Conservation (phyloP, 495 filamentous ascomycete genomes). For the Daldinia bambusicola region DNA sequence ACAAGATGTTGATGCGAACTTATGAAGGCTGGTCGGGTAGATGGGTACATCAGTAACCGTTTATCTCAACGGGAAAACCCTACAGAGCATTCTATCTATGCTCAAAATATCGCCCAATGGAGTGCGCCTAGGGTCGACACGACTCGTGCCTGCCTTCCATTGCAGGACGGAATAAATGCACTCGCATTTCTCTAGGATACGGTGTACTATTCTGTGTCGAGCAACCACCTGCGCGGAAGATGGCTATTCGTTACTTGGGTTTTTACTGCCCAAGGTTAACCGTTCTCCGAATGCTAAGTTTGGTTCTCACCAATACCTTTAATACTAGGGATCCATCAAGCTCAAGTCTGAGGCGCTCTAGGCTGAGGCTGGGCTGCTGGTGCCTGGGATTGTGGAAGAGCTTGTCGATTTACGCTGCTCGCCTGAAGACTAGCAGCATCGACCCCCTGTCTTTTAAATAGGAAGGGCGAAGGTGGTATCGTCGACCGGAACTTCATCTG, state of each 20-base stretch:
- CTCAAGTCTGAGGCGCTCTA: conserved; percentile 15
- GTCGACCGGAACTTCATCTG: conserved; percentile 78
- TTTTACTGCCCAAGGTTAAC: conserved; percentile 1
- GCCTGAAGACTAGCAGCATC: conserved; percentile 36
- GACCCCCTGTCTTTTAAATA: conserved; percentile 43
- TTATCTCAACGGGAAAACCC: conserved; percentile 3
- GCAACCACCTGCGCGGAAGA: background rate
- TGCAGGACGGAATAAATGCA: background rate
- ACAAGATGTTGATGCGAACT: conserved; percentile 24
- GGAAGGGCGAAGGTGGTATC: conserved; percentile 63
- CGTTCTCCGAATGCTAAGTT: conserved; percentile 2
- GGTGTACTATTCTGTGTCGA: background rate
- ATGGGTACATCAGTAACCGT: conserved; percentile 2
- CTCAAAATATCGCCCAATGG: background rate
- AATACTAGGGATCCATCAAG: background rate
- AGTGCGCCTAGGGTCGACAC: background rate
- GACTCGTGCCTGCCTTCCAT: background rate
- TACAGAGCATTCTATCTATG: background rate
- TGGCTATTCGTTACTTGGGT: background rate
- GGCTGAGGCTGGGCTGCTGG: conserved; percentile 46
- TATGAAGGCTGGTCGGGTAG: conserved; percentile 6
- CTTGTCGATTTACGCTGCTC: conserved; percentile 31
- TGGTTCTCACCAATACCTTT: background rate
- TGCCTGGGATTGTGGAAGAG: conserved; percentile 53
- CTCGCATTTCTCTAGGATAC: background rate